Evolutionary conservation across 768 basidiomycete species (phyloP), one percentile per base, ranked within the genome.

Genomic region (Lentinula aciculospora): DNA sequence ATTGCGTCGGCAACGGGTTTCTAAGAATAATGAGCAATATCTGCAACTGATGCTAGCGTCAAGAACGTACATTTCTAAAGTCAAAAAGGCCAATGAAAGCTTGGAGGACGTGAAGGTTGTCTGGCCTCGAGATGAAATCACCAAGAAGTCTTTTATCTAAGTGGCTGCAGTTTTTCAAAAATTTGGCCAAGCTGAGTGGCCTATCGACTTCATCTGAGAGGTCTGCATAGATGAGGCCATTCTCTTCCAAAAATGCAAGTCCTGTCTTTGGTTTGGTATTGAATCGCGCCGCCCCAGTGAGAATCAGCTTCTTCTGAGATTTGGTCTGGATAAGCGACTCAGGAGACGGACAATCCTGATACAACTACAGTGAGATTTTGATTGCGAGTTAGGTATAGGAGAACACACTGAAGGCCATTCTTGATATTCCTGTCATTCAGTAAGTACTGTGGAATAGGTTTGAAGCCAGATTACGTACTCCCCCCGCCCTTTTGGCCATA

Each of bases 1-100:
- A 99, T 87, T 1, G 94, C 96, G 60, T 99, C 97, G 15, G 93
- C 94, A 60, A 97, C 81, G 15, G 88, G 83, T 89, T 96, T 96
- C 94, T 98, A 63, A 49, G 51, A 10, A 23, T 8, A 51, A 37
- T 28, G 40, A 36, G 27, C 34, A 48, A 45, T 42, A 21, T 12
- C 15, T 8, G 37, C 45, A 45, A 46, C n/a, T 32, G 5, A 37
- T 1, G 23, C 29, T 2, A 39, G 47, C 36, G 55, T 27, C 47
- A 56, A n/a, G 12, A 3, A 74, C 84, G 66, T 63, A 95, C 96
- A 61, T 87, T 80, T 66, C 86, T 83, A 71, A 98, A 98, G 69
- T 97, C 90, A 66, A 97, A 95, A 34, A 94, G 72, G 9, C 79
- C 79, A 67, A 99, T 84, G 71, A 94, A 98, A 19, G 89, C 90